Percentiles rank a stretch among this genome's conserved stretches.
Conservation (phyloP, 768 basidiomycete species). For the Termitomyces sp. region DNA sequence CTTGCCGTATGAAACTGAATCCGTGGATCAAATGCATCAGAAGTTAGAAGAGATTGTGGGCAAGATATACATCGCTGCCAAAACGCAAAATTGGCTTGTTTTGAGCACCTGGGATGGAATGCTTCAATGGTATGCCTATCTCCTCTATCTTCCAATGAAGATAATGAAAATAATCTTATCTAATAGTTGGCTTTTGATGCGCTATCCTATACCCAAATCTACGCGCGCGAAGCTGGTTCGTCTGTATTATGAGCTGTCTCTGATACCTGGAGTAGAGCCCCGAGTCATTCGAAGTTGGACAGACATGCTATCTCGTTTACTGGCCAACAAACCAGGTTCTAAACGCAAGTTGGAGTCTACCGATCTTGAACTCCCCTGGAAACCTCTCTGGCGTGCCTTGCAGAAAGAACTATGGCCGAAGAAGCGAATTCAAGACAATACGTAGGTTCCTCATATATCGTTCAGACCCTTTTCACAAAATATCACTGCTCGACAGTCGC, state of each 20-base stretch:
- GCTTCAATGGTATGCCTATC: slow-evolving; percentile 59
- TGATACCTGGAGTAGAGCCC: slow-evolving; percentile 71
- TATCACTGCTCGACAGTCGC: slow-evolving; percentile 31
- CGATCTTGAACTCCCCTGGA: slow-evolving; percentile 71
- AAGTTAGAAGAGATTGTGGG: slow-evolving; percentile 65
- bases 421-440: slow-evolving; percentile 50
- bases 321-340: slow-evolving; percentile 58
- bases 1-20: slow-evolving; percentile 70
- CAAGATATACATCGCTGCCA: slow-evolving; percentile 65
- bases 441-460: slow-evolving; percentile 33
- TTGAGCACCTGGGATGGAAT: slow-evolving; percentile 76
- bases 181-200: slow-evolving; percentile 73
- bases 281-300: slow-evolving; percentile 71
- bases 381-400: slow-evolving; percentile 68
- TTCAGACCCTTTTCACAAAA: not conserved
- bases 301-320: slow-evolving; percentile 69
- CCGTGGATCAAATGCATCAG: slow-evolving; percentile 63
- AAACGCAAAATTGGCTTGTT: slow-evolving; percentile 68
- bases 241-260: slow-evolving; percentile 75
- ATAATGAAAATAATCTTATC: not conserved
- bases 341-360: slow-evolving; percentile 60
- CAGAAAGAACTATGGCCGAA: slow-evolving; percentile 76
- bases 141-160: not conserved
- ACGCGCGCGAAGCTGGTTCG: slow-evolving; percentile 69
- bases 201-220: slow-evolving; percentile 67